phyloP scores from a whole-genome alignment of 441 rosid genomes.

The Gossypium lobatum region DNA sequence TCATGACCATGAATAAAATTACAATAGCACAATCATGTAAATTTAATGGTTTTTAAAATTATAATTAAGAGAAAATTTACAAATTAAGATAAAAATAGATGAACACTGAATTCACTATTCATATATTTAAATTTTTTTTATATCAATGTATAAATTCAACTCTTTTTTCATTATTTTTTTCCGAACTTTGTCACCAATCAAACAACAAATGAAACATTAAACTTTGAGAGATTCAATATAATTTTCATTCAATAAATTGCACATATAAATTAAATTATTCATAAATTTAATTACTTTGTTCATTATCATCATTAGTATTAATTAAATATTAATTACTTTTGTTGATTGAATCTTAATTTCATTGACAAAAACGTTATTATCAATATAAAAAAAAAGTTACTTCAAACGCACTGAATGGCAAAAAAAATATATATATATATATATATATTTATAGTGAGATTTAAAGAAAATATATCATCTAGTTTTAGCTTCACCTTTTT shows the following conservation, averaged over 20 bases:
- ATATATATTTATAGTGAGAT: too few species aligned
- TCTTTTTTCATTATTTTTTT: neutral
- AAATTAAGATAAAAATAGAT: neutral
- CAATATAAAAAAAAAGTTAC: too few species aligned
- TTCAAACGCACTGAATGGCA: rapidly evolving
- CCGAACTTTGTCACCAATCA: neutral
- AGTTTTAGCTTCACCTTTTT: neutral
- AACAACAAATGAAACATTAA: neutral
- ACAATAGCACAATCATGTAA: neutral
- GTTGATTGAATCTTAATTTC: too few species aligned
- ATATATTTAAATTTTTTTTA: neutral
- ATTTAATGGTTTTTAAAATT: neutral
- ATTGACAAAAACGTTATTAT: too few species aligned
- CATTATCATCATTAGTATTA: too few species aligned
- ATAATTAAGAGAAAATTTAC: neutral
- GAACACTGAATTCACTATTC: neutral
- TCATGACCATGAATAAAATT: neutral
- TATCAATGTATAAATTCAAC: neutral
- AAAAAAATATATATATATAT: too few species aligned
- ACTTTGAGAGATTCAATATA: constrained; percentile 1
- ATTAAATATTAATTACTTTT: too few species aligned
- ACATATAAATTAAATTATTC: too few species aligned
- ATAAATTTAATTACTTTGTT: too few species aligned
- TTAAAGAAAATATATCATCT: neutral
- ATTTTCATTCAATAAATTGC: neutral